Evolutionary conservation across 768 basidiomycete genomes (phyloP).

Genomic region (Kwoniella mangroviensis): DNA sequence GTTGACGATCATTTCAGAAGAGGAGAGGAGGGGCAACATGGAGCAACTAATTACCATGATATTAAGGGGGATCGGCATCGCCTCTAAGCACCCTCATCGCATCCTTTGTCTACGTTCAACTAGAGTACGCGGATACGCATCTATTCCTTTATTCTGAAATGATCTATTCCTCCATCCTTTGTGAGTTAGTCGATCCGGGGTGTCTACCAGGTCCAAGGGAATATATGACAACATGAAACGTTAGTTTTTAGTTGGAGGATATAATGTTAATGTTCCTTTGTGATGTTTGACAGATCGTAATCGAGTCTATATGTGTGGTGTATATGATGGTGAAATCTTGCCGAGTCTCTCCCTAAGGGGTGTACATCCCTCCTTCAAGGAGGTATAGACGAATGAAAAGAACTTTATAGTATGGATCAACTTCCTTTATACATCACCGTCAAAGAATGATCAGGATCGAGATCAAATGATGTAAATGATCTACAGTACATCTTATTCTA

Average conservation of each 20-base stretch:
- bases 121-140: too few relatives aligned
- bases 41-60: background rate
- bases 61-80: constrained; percentile 12
- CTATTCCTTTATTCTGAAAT: too few relatives aligned
- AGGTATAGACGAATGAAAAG: background rate
- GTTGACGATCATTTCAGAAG: background rate
- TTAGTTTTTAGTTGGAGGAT: background rate
- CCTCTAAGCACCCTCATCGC: too few relatives aligned
- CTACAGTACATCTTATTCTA: too few relatives aligned
- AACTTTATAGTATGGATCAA: background rate
- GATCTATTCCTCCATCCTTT: background rate
- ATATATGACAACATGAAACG: background rate
- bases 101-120: too few relatives aligned
- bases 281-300: background rate
- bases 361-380: background rate
- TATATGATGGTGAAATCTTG: too few relatives aligned
- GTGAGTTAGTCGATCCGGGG: background rate
- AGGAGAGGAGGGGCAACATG: background rate
- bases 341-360: background rate
- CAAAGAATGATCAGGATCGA: too few relatives aligned
- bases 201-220: background rate
- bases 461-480: too few relatives aligned
- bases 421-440: background rate
- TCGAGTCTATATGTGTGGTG: too few relatives aligned
- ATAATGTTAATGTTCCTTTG: background rate